Evolutionary conservation across 768 basidiomycete genomes (phyloP).

Genomic region (Stropharia rugosoannulata): DNA sequence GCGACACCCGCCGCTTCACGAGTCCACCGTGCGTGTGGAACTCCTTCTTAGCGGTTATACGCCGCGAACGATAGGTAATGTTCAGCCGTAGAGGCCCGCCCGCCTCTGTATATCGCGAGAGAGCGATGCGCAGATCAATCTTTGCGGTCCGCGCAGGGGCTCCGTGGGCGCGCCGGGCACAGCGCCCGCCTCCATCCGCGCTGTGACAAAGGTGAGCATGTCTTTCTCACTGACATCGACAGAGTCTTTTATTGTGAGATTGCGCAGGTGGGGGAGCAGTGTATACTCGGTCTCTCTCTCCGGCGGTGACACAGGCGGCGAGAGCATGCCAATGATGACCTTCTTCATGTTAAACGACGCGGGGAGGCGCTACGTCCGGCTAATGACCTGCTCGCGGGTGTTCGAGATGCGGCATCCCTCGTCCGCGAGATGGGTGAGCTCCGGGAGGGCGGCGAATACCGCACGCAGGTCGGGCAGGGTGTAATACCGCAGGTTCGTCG

Average conservation of each 20-base stretch:
- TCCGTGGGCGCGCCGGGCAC: too few species aligned
- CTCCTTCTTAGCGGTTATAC: too few species aligned
- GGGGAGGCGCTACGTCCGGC: background rate
- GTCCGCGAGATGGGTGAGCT: slow-evolving; percentile 4
- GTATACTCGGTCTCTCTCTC: background rate
- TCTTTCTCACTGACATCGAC: background rate
- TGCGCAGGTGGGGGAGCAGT: background rate
- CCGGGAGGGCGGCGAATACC: slow-evolving; percentile 4
- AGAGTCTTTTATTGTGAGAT: background rate
- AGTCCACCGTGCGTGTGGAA: too few species aligned
- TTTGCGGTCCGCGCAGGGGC: too few species aligned
- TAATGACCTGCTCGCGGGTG: slow-evolving; percentile 4
- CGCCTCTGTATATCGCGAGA: too few species aligned
- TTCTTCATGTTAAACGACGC: background rate
- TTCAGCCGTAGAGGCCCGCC: too few species aligned
- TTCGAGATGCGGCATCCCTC: background rate
- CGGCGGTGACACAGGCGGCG: background rate
- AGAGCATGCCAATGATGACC: slow-evolving; percentile 9
- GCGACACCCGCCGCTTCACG: too few species aligned
- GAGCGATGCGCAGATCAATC: too few species aligned
- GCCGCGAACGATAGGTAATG: too few species aligned
- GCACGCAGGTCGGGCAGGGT: slow-evolving; percentile 7
- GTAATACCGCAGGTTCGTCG: slow-evolving; percentile 9
- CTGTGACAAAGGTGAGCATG: background rate
- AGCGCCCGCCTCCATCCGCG: background rate